Evolutionary conservation across 345 rosid species (phyloP).

Genomic region (Salix viminalis): DNA sequence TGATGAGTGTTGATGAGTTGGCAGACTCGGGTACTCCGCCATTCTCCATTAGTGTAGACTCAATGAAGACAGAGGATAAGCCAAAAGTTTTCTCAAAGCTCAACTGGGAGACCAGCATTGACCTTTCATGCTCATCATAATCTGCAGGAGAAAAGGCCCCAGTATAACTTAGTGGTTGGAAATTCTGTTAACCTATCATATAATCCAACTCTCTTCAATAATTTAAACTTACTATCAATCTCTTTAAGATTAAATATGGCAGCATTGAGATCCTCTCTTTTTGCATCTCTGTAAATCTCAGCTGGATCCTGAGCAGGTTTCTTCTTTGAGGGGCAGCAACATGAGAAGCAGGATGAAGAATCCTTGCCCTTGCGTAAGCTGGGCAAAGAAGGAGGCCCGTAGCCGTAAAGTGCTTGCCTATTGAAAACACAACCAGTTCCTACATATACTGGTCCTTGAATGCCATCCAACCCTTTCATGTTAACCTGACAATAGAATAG

Average conservation of each 20-base stretch:
- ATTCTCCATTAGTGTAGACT: constrained; percentile 83
- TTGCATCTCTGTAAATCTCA: constrained; percentile 73
- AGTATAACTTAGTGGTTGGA: neutral
- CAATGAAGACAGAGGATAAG: constrained; percentile 84
- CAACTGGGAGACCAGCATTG: constrained; percentile 85
- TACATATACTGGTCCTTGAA: constrained; percentile 95
- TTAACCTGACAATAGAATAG: constrained; percentile 54
- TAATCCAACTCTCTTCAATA: neutral
- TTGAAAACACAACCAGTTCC: constrained; percentile 94
- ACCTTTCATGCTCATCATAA: constrained; percentile 86
- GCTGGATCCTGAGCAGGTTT: constrained; percentile 60
- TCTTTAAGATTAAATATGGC: constrained; percentile 91
- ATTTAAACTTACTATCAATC: constrained; percentile 57
- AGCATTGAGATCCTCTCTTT: constrained; percentile 83
- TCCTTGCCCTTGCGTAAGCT: constrained; percentile 54
- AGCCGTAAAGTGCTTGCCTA: constrained; percentile 91
- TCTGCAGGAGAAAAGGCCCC: constrained; percentile 36
- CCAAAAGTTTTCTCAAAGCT: constrained; percentile 99
- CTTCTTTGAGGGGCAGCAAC: constrained; percentile 63
- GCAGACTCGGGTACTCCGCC: constrained; percentile 93
- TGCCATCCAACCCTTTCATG: constrained; percentile 95
- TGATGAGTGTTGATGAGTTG: constrained; percentile 73
- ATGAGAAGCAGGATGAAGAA: constrained; percentile 67
- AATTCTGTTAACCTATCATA: neutral
- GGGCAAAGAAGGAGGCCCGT: constrained; percentile 83